A percentile compares a stretch with the other conserved stretches of the same genome.
phyloP scores from a whole-genome alignment of 2,329 filamentous ascomycete species.

The Neocatenulostroma microsporum region DNA sequence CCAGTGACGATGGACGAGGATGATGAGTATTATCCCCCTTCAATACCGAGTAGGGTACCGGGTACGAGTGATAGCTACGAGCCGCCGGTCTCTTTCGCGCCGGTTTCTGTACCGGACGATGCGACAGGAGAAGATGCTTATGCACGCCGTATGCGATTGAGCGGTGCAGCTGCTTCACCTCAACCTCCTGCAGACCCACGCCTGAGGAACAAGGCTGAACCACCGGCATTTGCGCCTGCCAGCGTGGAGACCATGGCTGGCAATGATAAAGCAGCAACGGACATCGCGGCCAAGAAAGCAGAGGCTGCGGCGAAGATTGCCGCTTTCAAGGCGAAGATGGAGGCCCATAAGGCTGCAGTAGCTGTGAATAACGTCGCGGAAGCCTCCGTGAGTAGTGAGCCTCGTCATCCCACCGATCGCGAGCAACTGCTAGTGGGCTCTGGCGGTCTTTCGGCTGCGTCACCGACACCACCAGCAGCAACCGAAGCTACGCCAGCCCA shows the following conservation, averaged over 20 bases:
- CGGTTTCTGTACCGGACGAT: conserved; percentile 45
- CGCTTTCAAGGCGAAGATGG: conserved; percentile 16
- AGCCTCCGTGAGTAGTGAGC: no score
- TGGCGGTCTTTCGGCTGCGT: no score
- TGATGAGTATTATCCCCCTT: conserved; percentile 17
- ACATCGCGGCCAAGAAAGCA: conserved; percentile 20
- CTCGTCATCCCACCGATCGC: no score
- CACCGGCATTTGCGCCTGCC: no score
- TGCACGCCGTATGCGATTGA: conserved; percentile 52
- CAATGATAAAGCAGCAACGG: conserved; percentile 6
- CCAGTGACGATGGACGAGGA: conserved; percentile 10
- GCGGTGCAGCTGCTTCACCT: conserved; percentile 37
- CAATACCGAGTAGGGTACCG: conserved; percentile 32
- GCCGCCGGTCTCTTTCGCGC: conserved; percentile 36
- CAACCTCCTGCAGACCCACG: no score
- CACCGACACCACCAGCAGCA: conserved; percentile 4
- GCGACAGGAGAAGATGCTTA: conserved; percentile 63
- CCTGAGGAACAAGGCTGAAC: no score
- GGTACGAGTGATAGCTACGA: conserved; percentile 45
- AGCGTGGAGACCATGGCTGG: neutral
- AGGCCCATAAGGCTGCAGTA: conserved; percentile 6
- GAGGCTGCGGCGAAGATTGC: conserved; percentile 27
- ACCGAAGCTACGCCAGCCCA: neutral
- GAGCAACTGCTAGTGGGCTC: no score
- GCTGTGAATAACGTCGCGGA: conserved; percentile 3